phyloP scores from a whole-genome alignment of 2,329 filamentous ascomycete genomes.

The Diaporthe vaccinii region DNA sequence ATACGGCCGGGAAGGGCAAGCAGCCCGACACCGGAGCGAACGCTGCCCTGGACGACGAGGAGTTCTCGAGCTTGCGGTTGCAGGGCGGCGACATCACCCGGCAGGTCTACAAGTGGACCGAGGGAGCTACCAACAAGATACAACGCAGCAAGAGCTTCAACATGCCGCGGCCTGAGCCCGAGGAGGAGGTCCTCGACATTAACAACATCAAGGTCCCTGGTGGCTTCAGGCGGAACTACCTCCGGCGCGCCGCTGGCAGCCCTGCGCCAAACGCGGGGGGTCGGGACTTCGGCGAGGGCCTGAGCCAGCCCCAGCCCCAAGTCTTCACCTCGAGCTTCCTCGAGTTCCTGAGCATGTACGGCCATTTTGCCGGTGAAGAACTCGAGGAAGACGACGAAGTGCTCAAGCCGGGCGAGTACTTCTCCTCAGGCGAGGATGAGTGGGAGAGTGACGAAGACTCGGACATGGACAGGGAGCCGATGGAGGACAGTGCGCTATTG shows the following conservation, averaged over 20 bases:
- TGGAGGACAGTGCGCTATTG: constrained; percentile 88
- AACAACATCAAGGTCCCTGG: constrained; percentile 93
- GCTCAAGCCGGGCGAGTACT: constrained; percentile 89
- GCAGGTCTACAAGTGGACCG: constrained; percentile 96
- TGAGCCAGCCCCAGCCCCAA: constrained; percentile 64
- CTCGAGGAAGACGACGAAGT: constrained; percentile 97
- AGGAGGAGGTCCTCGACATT: constrained; percentile 86
- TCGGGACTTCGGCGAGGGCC: constrained; percentile 53
- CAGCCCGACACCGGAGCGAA: constrained; percentile 57
- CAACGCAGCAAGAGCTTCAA: constrained; percentile 92
- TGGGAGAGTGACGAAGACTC: constrained; percentile 68
- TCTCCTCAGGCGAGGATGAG: constrained; percentile 81
- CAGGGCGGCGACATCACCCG: constrained; percentile 96
- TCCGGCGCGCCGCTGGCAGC: constrained; percentile 81
- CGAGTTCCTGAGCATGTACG: constrained; percentile 94
- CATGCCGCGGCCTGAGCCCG: constrained; percentile 80
- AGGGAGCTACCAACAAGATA: constrained; percentile 81
- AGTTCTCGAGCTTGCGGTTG: constrained; percentile 92
- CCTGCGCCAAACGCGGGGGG: constrained; percentile 60
- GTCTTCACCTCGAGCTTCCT: constrained; percentile 93
- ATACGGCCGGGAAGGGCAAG: constrained; percentile 65
- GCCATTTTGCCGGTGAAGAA: constrained; percentile 97
- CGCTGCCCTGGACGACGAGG: constrained; percentile 71
- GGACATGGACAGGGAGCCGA: constrained; percentile 81
- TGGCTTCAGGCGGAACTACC: constrained; percentile 91